Conservation (phyloP, 2,329 filamentous ascomycete species). For the Phialemoniopsis sp. region DNA sequence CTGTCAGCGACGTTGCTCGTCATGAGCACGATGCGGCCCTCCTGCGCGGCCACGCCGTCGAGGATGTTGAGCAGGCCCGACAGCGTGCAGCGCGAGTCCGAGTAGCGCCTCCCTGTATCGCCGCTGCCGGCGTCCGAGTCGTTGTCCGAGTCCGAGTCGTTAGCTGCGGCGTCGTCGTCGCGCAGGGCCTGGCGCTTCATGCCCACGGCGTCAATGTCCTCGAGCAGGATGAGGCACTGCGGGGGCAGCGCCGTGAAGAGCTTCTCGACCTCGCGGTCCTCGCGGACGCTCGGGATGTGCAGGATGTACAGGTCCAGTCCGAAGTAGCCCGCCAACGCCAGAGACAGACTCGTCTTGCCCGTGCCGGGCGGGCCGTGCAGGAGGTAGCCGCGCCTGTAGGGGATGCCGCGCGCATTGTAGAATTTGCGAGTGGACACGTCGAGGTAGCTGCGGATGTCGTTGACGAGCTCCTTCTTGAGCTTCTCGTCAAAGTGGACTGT, state of each 20-base stretch:
- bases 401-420: constrained; percentile 70
- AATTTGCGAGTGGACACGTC: constrained; percentile 51
- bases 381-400: constrained; percentile 69
- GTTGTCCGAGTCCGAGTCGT: constrained; percentile 12
- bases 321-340: constrained; percentile 65
- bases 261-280: constrained; percentile 20
- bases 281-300: constrained; percentile 50
- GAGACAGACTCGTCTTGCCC: constrained; percentile 72
- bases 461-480: constrained; percentile 59
- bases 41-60: constrained; percentile 65
- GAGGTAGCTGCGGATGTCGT: constrained; percentile 67
- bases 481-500: constrained; percentile 30
- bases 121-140: constrained; percentile 11
- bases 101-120: too few relatives aligned
- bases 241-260: constrained; percentile 25
- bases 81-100: constrained; percentile 35
- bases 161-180: constrained; percentile 8
- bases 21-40: constrained; percentile 71
- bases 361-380: constrained; percentile 71
- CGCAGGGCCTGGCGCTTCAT: constrained; percentile 27
- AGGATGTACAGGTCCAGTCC: constrained; percentile 73
- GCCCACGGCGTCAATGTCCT: constrained; percentile 52
- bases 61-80: constrained; percentile 67
- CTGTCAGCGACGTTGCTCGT: constrained; percentile 65
- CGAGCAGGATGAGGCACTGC: constrained; percentile 43